phyloP scores from a whole-genome alignment of 345 rosid genomes.

The Heritiera fomes region DNA sequence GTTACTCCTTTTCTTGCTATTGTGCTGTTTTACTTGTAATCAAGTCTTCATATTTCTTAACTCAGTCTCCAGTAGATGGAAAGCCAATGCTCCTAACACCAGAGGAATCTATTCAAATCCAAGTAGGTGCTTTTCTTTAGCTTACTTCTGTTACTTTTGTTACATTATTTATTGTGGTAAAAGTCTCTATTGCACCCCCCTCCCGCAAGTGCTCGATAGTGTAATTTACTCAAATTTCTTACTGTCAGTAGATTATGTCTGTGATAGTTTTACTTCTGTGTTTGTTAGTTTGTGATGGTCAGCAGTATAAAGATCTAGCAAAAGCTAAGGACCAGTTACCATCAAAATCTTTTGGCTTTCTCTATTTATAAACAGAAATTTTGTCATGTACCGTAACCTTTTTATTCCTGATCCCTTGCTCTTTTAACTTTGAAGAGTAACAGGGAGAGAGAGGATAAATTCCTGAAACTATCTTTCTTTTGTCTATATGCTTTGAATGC shows the following conservation, averaged over 20 bases:
- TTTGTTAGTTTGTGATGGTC: background rate
- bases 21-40: constrained; percentile 18
- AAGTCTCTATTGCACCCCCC: background rate
- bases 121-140: constrained; percentile 40
- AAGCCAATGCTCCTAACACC: constrained; percentile 85
- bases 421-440: background rate
- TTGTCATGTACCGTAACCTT: background rate
- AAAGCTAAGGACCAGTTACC: background rate
- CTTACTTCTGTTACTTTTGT: background rate
- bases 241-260: background rate
- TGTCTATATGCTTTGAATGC: constrained; percentile 5
- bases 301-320: constrained; percentile 5
- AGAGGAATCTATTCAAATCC: constrained; percentile 85
- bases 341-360: background rate
- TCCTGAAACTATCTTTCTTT: background rate
- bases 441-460: background rate
- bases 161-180: background rate
- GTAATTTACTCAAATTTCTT: background rate
- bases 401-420: background rate
- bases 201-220: background rate
- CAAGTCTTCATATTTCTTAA: constrained; percentile 29
- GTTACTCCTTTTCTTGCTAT: constrained; percentile 3
- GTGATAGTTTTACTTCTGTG: background rate
- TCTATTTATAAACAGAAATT: background rate
- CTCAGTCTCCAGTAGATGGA: constrained; percentile 82